Percentiles rank a stretch among this genome's conserved stretches.
phyloP scores from a whole-genome alignment of 305 asterid species.

The Solanum hybrid region DNA sequence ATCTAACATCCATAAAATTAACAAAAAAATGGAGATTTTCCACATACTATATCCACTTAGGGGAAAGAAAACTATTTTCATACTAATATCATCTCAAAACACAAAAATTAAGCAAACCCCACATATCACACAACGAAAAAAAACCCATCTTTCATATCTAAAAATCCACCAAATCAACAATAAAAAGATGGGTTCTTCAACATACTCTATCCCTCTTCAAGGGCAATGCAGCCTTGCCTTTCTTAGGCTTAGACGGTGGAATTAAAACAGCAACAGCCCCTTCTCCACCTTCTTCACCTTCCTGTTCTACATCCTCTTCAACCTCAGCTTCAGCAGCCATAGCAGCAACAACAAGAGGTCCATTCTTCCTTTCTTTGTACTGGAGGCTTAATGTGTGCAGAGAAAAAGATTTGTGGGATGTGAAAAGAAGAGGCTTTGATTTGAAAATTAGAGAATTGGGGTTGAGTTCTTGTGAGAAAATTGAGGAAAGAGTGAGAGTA shows the following conservation, averaged over 20 bases:
- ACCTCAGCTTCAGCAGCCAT: conserved; percentile 48
- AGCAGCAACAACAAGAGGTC: conserved; percentile 27
- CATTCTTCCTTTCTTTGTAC: conserved; percentile 19
- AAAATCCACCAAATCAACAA: background rate
- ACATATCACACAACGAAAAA: background rate
- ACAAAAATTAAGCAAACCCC: background rate
- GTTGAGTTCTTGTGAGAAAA: conserved; percentile 46
- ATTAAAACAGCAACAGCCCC: conserved; percentile 33
- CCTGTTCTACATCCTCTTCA: conserved; percentile 14
- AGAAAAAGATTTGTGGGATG: conserved; percentile 31
- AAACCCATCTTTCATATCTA: background rate
- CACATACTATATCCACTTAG: background rate
- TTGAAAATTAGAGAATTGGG: conserved; percentile 30
- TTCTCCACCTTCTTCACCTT: conserved; percentile 18
- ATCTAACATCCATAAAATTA: background rate
- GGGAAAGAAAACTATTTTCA: background rate
- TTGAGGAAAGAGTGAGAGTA: conserved; percentile 35
- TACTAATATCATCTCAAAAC: background rate
- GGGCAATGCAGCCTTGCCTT: conserved; percentile 87
- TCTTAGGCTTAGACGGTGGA: conserved; percentile 69
- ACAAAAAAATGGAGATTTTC: background rate
- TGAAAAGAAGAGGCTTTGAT: conserved; percentile 23
- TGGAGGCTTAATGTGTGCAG: conserved; percentile 45
- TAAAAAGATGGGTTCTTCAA: background rate
- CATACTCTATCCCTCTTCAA: conserved; percentile 88